Percentiles rank a stretch among this genome's conserved stretches.
Evolutionary conservation across 345 rosid species (phyloP).

Genomic region (Geranium brycei): DNA sequence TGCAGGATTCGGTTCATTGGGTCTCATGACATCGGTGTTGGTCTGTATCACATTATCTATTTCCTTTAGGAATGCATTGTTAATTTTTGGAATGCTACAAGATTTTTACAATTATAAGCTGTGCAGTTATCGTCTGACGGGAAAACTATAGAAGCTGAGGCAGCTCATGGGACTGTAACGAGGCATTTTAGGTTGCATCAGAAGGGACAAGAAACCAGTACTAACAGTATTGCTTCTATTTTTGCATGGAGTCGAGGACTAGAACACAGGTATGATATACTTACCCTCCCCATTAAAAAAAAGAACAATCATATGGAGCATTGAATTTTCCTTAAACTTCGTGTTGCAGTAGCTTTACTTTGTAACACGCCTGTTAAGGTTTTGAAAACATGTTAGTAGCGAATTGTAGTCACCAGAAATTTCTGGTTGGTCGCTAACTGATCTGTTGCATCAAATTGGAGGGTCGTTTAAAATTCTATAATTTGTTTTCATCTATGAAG

Average conservation of each 20-base stretch:
- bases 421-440: not conserved
- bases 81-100: not conserved
- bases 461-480: not conserved
- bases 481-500: not conserved
- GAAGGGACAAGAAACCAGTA: slow-evolving; percentile 94
- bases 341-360: not conserved
- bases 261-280: slow-evolving; percentile 59
- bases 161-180: slow-evolving; percentile 98
- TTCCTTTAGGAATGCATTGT: not conserved
- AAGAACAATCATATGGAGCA: not conserved
- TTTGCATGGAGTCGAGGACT: slow-evolving; percentile 96
- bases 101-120: slow-evolving; percentile 8
- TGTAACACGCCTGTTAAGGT: not conserved
- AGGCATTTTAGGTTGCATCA: slow-evolving; percentile 84
- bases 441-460: no score
- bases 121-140: slow-evolving; percentile 85
- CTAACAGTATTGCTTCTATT: slow-evolving; percentile 91
- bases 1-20: slow-evolving; percentile 96
- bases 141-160: slow-evolving; percentile 89
- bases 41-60: slow-evolving; percentile 27
- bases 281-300: not conserved
- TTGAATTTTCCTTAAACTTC: not conserved
- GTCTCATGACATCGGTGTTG: slow-evolving; percentile 94
- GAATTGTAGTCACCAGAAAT: not conserved
- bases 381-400: not conserved